Base-by-base conservation (phyloP, 2,329 filamentous ascomycete species). In the Corinectria fuckeliana region DNA sequence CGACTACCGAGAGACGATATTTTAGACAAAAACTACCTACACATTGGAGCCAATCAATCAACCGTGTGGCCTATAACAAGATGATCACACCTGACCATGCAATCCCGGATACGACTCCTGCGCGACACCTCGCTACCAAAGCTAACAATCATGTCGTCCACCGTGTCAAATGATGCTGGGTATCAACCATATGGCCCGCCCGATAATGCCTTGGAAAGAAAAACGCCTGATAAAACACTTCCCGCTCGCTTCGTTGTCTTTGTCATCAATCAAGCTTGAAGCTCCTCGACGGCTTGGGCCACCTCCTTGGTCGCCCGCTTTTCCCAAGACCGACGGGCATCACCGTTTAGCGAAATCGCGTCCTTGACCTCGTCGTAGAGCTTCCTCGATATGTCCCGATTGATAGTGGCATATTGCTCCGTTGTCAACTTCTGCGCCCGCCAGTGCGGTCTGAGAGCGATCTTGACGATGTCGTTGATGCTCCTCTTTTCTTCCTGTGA, bases 351-450 rank as follows among this genome's bases (percentile, higher is more conserved):
- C 21, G 81, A 76, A 18, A 82, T 77, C 13, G 82, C 81, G 61
- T 82, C 79, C 47, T 80, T 80, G 44, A 86, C 81, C 61, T 87
- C 84, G 64, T 88, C 92, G 76, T 99, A 99, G 58, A 99, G 81
- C 78, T 90, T 91, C 58, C 92, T 89, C 39, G 92, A 97, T 30
- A 98, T 88, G 60, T 91, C 89, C 62, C 93, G 89, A 73, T 98
- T 98, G 77, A 98, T 97, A 56, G 88, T 87, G 3, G 92, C 94
- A 75, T 96, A 99, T 75, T 97, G 90, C 60, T 97, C 91, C 67
- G 93, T 91, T 16, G 89, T 92, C 62, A 98, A 84, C 63, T 89
- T 86, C 68, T 90, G 89, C 39, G 89, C 89, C 62, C 88, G 85
- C 81, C 94, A 98, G 65, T 92, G 86, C 28, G 93, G 92, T 67